phyloP scores from a whole-genome alignment of 2,329 filamentous ascomycete genomes.

The Trichoderma koningii region DNA sequence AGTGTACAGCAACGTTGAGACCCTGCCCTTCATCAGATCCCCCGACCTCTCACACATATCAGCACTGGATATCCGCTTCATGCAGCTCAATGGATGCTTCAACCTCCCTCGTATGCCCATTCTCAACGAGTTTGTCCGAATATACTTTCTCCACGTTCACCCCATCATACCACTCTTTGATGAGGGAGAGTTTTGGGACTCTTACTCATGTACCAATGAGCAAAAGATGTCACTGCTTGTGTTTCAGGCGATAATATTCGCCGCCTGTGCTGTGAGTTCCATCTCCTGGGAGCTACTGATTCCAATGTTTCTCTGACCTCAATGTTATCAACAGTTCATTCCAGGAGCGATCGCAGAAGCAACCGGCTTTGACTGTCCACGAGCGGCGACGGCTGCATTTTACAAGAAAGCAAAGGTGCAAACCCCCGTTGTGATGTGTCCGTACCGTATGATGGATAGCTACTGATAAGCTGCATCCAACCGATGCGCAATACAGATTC shows the following conservation, averaged over 20 bases:
- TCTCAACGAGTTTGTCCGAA: slow-evolving; percentile 31
- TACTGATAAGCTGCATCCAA: not conserved
- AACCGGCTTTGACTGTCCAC: slow-evolving; percentile 20
- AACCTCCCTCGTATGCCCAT: slow-evolving; percentile 27
- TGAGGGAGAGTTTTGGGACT: slow-evolving; percentile 31
- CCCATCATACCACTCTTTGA: slow-evolving; percentile 32
- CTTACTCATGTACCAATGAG: slow-evolving; percentile 28
- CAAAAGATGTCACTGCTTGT: slow-evolving; percentile 26
- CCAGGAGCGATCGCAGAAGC: slow-evolving; percentile 18
- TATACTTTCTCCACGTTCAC: slow-evolving; percentile 34
- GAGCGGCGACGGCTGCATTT: slow-evolving; percentile 21
- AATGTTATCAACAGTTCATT: slow-evolving; percentile 2
- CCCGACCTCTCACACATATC: slow-evolving; percentile 18
- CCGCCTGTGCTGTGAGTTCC: slow-evolving; percentile 29
- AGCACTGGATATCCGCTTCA: slow-evolving; percentile 26
- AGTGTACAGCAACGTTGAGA: slow-evolving; percentile 10
- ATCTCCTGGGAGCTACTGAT: not conserved
- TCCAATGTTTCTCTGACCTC: not conserved
- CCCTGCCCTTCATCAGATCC: slow-evolving; percentile 10
- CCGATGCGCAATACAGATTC: not conserved
- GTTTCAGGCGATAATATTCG: slow-evolving; percentile 31
- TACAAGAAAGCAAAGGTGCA: slow-evolving; percentile 27
- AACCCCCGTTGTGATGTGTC: not conserved
- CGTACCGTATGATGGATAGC: not conserved
- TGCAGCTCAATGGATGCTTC: slow-evolving; percentile 30